Conservation (phyloP, 2,329 filamentous ascomycete species). For the Colletotrichum liaoningense region DNA sequence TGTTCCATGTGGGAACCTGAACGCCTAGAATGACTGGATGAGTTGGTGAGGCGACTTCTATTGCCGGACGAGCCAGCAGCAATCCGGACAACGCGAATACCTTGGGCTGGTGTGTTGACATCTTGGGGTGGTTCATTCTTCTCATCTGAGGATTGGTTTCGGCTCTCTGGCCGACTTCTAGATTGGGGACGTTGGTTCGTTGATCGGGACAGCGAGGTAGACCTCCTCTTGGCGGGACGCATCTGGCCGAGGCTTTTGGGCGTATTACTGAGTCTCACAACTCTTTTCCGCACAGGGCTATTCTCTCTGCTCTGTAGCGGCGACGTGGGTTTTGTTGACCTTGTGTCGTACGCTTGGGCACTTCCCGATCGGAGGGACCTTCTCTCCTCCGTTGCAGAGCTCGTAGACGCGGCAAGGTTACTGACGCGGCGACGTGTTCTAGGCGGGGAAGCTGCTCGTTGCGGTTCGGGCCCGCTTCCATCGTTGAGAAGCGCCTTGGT, state of each 20-base stretch:
- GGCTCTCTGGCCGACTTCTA: slow-evolving; percentile 52
- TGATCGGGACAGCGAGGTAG: slow-evolving; percentile 60
- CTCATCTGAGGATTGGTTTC: slow-evolving; percentile 55
- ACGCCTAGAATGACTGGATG: slow-evolving; percentile 49
- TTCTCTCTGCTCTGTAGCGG: slow-evolving; percentile 60
- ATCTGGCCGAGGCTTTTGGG: slow-evolving; percentile 56
- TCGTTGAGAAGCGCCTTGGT: slow-evolving; percentile 86
- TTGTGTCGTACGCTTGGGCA: slow-evolving; percentile 51
- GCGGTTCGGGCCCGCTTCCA: slow-evolving; percentile 61
- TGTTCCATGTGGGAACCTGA: slow-evolving; percentile 57
- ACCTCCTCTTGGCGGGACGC: slow-evolving; percentile 57
- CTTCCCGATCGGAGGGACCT: slow-evolving; percentile 61
- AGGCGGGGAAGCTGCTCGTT: slow-evolving; percentile 56
- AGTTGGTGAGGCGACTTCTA: slow-evolving; percentile 47
- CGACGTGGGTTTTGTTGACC: slow-evolving; percentile 54
- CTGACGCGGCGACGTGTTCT: slow-evolving; percentile 62
- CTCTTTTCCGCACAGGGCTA: slow-evolving; percentile 66
- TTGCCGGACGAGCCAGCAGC: slow-evolving; percentile 63
- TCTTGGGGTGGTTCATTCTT: slow-evolving; percentile 49
- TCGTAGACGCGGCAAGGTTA: slow-evolving; percentile 57
- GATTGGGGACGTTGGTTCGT: slow-evolving; percentile 43
- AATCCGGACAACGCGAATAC: slow-evolving; percentile 66
- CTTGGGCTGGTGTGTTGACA: slow-evolving; percentile 66
- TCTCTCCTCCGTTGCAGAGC: slow-evolving; percentile 55
- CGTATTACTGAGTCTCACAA: slow-evolving; percentile 67